Evolutionary conservation across 2,329 filamentous ascomycete genomes (phyloP).

Genomic region (Fusarium oligoseptatum): DNA sequence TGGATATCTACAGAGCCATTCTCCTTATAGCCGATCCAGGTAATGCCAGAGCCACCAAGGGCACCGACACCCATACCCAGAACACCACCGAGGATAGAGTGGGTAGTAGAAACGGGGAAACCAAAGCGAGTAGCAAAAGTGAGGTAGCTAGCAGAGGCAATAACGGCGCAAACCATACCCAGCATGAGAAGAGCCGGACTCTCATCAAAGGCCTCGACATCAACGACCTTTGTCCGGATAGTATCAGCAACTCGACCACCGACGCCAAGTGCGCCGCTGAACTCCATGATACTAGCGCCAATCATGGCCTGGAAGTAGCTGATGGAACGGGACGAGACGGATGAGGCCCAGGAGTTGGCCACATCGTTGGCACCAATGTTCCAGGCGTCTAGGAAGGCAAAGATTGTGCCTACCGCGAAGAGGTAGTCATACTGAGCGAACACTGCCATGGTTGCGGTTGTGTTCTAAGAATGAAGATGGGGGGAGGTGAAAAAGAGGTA

Average conservation of each 20-base stretch:
- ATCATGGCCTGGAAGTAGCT: slow-evolving; percentile 72
- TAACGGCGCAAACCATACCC: slow-evolving; percentile 68
- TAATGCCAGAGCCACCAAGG: slow-evolving; percentile 64
- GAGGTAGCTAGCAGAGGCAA: slow-evolving; percentile 68
- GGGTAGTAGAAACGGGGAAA: slow-evolving; percentile 72
- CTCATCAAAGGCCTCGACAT: slow-evolving; percentile 59
- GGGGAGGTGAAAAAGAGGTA: neutral
- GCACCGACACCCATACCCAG: slow-evolving; percentile 70
- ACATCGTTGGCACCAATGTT: slow-evolving; percentile 77
- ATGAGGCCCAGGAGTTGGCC: slow-evolving; percentile 82
- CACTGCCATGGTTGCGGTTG: slow-evolving; percentile 38
- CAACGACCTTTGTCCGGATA: slow-evolving; percentile 71
- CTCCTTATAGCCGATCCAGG: slow-evolving; percentile 64
- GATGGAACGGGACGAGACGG: slow-evolving; percentile 77
- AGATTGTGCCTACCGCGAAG: slow-evolving; percentile 74
- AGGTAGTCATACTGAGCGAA: slow-evolving; percentile 71
- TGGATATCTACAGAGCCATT: slow-evolving; percentile 54
- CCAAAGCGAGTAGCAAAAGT: slow-evolving; percentile 67
- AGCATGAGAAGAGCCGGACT: slow-evolving; percentile 69
- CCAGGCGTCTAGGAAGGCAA: slow-evolving; percentile 76
- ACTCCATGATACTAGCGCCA: slow-evolving; percentile 71
- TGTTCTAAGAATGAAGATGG: neutral
- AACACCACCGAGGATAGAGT: slow-evolving; percentile 71
- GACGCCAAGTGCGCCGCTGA: slow-evolving; percentile 71
- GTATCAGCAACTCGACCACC: slow-evolving; percentile 72